A percentile compares a stretch with the other conserved stretches of the same genome.
These are phyloP conservation scores for Amaranthus hypochondriacus DNA, from an alignment of 148 eudicot species.

Conservation along the genomic window DNA sequence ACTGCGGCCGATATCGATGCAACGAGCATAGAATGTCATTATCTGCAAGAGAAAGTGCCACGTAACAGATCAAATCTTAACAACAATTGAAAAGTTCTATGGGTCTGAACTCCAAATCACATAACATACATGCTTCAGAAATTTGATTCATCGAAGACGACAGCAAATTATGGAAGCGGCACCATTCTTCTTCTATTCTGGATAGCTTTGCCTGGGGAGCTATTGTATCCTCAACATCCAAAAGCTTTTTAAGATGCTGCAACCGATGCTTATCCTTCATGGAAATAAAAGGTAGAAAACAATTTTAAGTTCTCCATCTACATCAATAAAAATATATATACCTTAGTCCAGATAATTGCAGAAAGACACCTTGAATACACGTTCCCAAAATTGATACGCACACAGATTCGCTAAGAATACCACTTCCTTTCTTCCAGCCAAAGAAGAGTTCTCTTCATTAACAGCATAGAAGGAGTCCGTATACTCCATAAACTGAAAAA, in stretches of 20 bases:
- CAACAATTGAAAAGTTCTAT: background rate
- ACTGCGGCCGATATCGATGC: slow-evolving; percentile 75
- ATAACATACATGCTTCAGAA: slow-evolving; percentile 61
- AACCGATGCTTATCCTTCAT: slow-evolving; percentile 71
- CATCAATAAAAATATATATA: background rate
- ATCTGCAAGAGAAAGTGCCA: slow-evolving; percentile 45
- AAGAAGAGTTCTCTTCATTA: slow-evolving; percentile 31
- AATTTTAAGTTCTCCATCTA: background rate
- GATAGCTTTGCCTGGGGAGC: slow-evolving; percentile 21
- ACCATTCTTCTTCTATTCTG: slow-evolving; percentile 84
- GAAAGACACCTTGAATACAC: slow-evolving; percentile 54
- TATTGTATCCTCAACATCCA: slow-evolving; percentile 32
- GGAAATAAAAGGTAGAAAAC: slow-evolving; percentile 9
- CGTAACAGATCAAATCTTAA: slow-evolving; percentile 1
- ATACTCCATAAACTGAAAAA: slow-evolving; percentile 50
- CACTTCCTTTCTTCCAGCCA: slow-evolving; percentile 64
- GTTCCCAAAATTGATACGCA: slow-evolving; percentile 91
- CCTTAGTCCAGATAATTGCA: background rate
- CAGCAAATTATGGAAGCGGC: slow-evolving; percentile 67
- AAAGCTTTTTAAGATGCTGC: slow-evolving; percentile 43
- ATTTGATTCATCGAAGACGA: slow-evolving; percentile 68
- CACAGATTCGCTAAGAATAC: slow-evolving; percentile 56
- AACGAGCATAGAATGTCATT: slow-evolving; percentile 61
- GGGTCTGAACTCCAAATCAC: background rate
- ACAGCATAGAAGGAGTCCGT: slow-evolving; percentile 48